Evolutionary conservation across 495 filamentous ascomycete genomes (phyloP).

Genomic region (Daldinia grandis): DNA sequence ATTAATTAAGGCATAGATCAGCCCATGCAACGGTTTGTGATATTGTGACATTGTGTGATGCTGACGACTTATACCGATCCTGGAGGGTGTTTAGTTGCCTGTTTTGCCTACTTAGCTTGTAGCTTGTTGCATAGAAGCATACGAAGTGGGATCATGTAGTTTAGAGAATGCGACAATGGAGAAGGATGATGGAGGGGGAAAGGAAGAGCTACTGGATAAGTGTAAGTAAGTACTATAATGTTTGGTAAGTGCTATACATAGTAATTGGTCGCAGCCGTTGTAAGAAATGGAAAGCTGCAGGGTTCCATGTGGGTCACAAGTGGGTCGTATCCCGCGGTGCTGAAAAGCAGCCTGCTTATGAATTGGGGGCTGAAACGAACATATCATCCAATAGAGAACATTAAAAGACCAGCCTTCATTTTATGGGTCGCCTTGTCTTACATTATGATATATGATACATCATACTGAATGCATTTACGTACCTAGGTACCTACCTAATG

Average conservation of each 20-base stretch:
- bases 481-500: no score
- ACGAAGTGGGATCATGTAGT: neutral
- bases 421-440: slow-evolving; percentile 4
- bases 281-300: neutral
- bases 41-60: neutral
- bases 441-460: neutral
- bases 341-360: neutral
- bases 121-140: neutral
- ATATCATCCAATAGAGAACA: slow-evolving; percentile 1
- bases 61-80: neutral
- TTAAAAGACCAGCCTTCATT: slow-evolving; percentile 9
- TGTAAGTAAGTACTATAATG: no score
- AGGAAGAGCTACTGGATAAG: no score
- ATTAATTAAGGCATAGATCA: neutral
- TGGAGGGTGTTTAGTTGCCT: neutral
- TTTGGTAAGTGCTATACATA: no score
- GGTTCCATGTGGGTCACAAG: no score
- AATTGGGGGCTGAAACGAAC: slow-evolving; percentile 20
- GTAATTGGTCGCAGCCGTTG: neutral
- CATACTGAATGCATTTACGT: no score
- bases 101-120: neutral
- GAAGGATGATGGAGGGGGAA: no score
- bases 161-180: no score
- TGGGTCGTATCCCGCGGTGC: neutral
- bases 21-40: neutral